Base-by-base conservation (phyloP, 495 filamentous ascomycete genomes). In the Parmelia sp. region DNA sequence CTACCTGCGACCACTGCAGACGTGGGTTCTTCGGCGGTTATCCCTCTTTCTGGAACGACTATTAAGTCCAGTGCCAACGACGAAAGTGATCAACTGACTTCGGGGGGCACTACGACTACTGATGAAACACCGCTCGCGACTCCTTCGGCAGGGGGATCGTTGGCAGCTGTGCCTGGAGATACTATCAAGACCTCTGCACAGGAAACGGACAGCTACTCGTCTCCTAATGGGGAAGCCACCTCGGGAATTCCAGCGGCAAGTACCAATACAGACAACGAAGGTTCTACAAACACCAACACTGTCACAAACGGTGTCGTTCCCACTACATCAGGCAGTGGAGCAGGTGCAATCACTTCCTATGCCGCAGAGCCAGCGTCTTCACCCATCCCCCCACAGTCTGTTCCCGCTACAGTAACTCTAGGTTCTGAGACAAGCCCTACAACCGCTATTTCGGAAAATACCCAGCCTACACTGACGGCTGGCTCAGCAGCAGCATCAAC, bases 211-310 rank as follows among this genome's bases (percentile, higher is more conserved):
- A 19, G 25, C 10, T n/a, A 49, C 8, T 25, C 45, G 45, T 11
- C 9, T 23, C 9, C n/a, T 49, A 19, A n/a, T 49, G 45, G 45
- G 45, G 25, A 55, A 55, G 51, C 51, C 17, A 33, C 51, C 51
- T 55, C 51, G 6, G 51, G 51, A 55, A 33, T 10, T 7, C 6
- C 51, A n/a, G 51, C 29, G 51, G 15, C 51, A 55, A 33, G 33
- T 55, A 55, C 36, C 35, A 39, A 59, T 31, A 59, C 35, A 25
- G 57, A 25, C 35, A 61, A 49, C 45, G 59, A 61, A n/a, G 45
- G 2, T 21, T 19, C 31, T 35, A n/a, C 21, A 4, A 61, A 33
- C 27, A 45, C 36, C 2, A 47, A 61, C 23, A 47, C 39, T 12
- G 49, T 31, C 23, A 33, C 14, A 11, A 47, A 40, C 49, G 9